Evolutionary conservation across 257 asterid genomes (phyloP), one percentile per base, ranked within the genome.

Genomic region (Leptodermis oblonga): DNA sequence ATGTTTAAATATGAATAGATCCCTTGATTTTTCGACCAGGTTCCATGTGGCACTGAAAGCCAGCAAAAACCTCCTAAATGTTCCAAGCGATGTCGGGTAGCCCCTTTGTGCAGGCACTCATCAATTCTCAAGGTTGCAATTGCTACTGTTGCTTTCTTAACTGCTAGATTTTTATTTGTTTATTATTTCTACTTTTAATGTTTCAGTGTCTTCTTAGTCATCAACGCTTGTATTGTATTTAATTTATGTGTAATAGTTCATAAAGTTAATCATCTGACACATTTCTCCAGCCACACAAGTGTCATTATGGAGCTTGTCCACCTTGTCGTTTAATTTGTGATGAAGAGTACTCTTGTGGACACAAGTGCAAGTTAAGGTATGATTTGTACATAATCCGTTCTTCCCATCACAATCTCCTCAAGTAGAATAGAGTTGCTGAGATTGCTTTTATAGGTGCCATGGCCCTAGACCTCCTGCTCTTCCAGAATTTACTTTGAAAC

Each of bases 291-390:
- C 86, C 97, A 75, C 98, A 92, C 88, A 84, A 76, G 82, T 92
- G 98, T 80, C 98, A 92, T 71, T 92, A 90, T 80, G 98, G 97
- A 79, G 84, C 90, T 74, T 90, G 97, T 82, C 97, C 96, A 30
- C 82, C 86, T 20, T 92, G 98, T 74, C 87, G 87, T 49, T 79
- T 83, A 55, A 64, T 73, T 69, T 92, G 98, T 75, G 90, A 88
- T 56, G 95, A 80, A 82, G 88, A 77, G 73, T 90, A 87, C 71
- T 58, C 88, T 52, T 92, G 98, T 72, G 96, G 92, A 42, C 98
- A 92, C 74, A 84, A 76, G 65, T 92, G 98, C 86, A 82, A 84
- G 80, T 74, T 87, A 70, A 90, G 97, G 98, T 92, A 78, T 67
- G 26, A 33, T 1, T 67, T 31, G 22, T 54, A 20, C 46, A 11